phyloP scores from a whole-genome alignment of 164 flowering plant species.

The Umbellularia californica region DNA sequence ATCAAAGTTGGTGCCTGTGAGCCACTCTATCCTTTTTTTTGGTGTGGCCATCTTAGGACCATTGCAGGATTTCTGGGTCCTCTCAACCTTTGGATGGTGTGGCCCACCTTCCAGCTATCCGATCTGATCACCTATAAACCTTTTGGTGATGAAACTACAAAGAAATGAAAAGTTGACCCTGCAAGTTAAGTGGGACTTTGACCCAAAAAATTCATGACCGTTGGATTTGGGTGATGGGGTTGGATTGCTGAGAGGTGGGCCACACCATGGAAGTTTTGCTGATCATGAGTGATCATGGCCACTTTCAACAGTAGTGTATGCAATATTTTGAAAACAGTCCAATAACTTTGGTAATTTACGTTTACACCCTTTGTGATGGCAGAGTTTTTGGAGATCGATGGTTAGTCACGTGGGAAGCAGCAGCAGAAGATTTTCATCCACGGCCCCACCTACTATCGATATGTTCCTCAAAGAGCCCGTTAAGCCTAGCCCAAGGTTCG shows the following conservation, averaged over 20 bases:
- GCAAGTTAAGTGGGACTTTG: too few species aligned
- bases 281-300: neutral
- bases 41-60: too few species aligned
- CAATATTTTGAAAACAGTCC: neutral
- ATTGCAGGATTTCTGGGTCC: too few species aligned
- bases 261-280: too few species aligned
- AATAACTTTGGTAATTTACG: neutral
- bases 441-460: conserved; percentile 18
- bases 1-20: neutral
- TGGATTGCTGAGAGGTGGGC: too few species aligned
- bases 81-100: too few species aligned
- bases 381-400: conserved; percentile 23
- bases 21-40: neutral
- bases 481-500: neutral
- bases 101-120: too few species aligned
- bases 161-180: too few species aligned
- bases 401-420: conserved; percentile 15
- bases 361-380: neutral
- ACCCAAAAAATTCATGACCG: too few species aligned
- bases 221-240: too few species aligned
- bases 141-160: too few species aligned
- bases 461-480: conserved; percentile 8
- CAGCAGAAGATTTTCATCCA: conserved; percentile 20
- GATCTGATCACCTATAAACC: too few species aligned
- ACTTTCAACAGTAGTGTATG: neutral